phyloP scores from a whole-genome alignment of 2,329 filamentous ascomycete species.

The Phialocephala subalpina region DNA sequence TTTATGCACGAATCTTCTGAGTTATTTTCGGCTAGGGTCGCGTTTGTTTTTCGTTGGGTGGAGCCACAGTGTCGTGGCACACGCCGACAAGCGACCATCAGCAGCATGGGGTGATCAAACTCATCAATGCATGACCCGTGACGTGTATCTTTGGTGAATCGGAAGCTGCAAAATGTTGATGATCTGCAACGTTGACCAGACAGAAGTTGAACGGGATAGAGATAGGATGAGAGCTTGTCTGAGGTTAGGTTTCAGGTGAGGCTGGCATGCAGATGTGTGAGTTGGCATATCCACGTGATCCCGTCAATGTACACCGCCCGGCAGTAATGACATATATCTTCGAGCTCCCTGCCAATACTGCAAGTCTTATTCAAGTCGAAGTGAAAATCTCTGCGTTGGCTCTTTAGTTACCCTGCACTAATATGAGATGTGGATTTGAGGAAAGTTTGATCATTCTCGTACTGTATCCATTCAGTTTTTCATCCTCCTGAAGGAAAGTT shows the following conservation, averaged over 20 bases:
- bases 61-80: slow-evolving; percentile 3
- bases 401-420: too few relatives aligned
- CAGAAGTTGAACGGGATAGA: background rate
- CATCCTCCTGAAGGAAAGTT: too few relatives aligned
- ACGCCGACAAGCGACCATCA: slow-evolving; percentile 5
- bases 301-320: too few relatives aligned
- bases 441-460: too few relatives aligned
- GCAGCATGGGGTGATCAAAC: slow-evolving; percentile 13
- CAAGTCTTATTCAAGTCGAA: too few relatives aligned
- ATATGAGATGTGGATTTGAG: too few relatives aligned
- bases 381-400: too few relatives aligned
- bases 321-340: too few relatives aligned
- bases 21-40: background rate
- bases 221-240: background rate
- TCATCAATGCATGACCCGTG: background rate
- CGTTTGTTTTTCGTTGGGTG: slow-evolving; percentile 14
- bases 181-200: background rate
- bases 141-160: background rate
- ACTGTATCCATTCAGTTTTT: too few relatives aligned
- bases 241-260: background rate
- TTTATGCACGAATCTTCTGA: slow-evolving; percentile 2
- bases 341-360: too few relatives aligned
- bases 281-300: background rate
- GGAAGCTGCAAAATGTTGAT: background rate
- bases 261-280: too few relatives aligned